Conservation (phyloP, 176 grass and related monocot genomes). For the Luzula sylvatica region DNA sequence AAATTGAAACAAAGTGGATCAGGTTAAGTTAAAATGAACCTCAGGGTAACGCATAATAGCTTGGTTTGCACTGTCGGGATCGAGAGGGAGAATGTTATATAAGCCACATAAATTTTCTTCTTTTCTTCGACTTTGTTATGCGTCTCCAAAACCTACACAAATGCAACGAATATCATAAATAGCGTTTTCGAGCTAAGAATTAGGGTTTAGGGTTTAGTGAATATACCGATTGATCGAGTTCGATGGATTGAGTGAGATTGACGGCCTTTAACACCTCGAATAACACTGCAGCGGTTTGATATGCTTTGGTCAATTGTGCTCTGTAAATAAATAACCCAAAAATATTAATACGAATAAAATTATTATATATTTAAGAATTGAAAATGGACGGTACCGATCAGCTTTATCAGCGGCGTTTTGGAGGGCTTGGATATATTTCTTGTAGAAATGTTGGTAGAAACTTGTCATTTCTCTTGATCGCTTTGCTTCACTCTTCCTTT, state of each 20-base stretch:
- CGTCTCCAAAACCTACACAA: constrained; percentile 88
- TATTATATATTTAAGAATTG: neutral
- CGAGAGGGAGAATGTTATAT: constrained; percentile 96
- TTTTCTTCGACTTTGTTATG: constrained; percentile 80
- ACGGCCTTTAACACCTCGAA: constrained; percentile 95
- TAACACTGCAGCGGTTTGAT: constrained; percentile 78
- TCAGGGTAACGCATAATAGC: constrained; percentile 81
- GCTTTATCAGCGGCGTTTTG: constrained; percentile 67
- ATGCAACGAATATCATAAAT: too few relatives aligned
- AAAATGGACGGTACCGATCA: constrained; percentile 40
- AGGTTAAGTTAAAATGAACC: constrained; percentile 26
- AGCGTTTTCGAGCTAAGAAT: too few relatives aligned
- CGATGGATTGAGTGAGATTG: constrained; percentile 60
- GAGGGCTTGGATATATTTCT: constrained; percentile 84
- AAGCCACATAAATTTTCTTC: constrained; percentile 62
- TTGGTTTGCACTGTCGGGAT: constrained; percentile 88
- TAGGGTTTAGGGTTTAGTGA: too few relatives aligned
- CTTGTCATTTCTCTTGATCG: constrained; percentile 82
- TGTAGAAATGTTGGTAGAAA: constrained; percentile 85
- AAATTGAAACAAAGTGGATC: neutral
- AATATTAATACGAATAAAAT: neutral
- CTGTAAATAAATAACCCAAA: constrained; percentile 26
- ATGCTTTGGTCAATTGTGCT: constrained; percentile 75
- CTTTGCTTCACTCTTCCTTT: constrained; percentile 56
- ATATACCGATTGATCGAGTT: constrained; percentile 86